Evolutionary conservation across 345 rosid genomes (phyloP).

Genomic region (Lepidium aucheri): DNA sequence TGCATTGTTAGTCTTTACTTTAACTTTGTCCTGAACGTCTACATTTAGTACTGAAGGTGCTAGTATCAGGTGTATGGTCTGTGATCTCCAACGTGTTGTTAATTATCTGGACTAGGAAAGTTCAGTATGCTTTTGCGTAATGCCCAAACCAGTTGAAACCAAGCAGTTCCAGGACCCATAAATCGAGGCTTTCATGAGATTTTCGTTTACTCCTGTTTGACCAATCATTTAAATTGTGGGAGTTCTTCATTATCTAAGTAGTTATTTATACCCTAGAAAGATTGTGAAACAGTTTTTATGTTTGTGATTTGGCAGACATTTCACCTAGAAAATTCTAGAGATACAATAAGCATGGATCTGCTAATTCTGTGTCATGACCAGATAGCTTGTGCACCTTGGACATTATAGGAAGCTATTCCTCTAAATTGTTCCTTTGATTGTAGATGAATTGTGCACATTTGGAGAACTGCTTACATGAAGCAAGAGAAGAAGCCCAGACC

Average conservation of each 20-base stretch:
- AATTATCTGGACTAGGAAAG: background rate
- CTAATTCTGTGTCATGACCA: background rate
- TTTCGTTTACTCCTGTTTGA: background rate
- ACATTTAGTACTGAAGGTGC: background rate
- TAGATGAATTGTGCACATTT: constrained; percentile 98
- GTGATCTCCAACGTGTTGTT: background rate
- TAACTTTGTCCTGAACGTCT: background rate
- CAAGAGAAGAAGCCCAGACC: constrained; percentile 97
- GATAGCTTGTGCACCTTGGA: background rate
- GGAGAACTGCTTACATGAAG: constrained; percentile 97
- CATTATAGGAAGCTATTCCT: background rate
- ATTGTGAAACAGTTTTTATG: background rate
- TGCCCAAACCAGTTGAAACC: background rate
- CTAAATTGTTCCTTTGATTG: background rate
- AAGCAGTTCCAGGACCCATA: background rate
- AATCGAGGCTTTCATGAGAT: background rate
- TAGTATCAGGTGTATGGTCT: background rate
- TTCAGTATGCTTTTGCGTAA: background rate
- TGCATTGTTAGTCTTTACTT: background rate
- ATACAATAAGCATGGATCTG: background rate
- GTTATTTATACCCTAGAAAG: background rate
- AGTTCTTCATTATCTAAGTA: background rate
- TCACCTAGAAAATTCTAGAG: background rate
- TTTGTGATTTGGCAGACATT: constrained; percentile 2
- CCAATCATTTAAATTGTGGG: background rate